Conservation (phyloP, 257 asterid species). For the Solanum infundibuliforme region DNA sequence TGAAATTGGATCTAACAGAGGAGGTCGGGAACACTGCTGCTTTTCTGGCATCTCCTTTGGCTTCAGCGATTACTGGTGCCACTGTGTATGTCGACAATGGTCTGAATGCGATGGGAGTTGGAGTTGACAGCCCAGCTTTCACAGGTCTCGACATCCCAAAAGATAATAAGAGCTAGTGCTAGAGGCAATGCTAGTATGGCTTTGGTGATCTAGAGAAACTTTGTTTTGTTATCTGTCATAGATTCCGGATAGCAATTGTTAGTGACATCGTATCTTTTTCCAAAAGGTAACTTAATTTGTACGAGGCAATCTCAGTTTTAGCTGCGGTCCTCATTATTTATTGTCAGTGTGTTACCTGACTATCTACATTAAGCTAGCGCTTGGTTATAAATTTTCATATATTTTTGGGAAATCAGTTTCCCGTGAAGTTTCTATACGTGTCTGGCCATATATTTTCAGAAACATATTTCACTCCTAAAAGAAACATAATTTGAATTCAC, state of each 20-base stretch:
- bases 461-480: not conserved
- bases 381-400: not conserved
- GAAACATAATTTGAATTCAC: not conserved
- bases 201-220: not conserved
- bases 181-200: not conserved
- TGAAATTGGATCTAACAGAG: slow-evolving; percentile 30
- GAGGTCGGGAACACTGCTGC: slow-evolving; percentile 86
- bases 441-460: not conserved
- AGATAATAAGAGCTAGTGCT: slow-evolving; percentile 25
- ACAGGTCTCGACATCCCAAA: slow-evolving; percentile 49
- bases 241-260: not conserved
- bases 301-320: not conserved
- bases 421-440: not conserved
- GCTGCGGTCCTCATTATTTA: not conserved
- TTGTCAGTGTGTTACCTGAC: not conserved
- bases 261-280: not conserved
- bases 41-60: slow-evolving; percentile 66
- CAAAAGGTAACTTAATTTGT: not conserved
- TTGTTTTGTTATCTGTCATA: not conserved
- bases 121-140: slow-evolving; percentile 72
- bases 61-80: slow-evolving; percentile 77
- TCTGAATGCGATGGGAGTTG: slow-evolving; percentile 81
- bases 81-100: slow-evolving; percentile 73
- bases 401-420: not conserved
- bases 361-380: not conserved